phyloP scores from a whole-genome alignment of 257 asterid species.

The Vinca minor region DNA sequence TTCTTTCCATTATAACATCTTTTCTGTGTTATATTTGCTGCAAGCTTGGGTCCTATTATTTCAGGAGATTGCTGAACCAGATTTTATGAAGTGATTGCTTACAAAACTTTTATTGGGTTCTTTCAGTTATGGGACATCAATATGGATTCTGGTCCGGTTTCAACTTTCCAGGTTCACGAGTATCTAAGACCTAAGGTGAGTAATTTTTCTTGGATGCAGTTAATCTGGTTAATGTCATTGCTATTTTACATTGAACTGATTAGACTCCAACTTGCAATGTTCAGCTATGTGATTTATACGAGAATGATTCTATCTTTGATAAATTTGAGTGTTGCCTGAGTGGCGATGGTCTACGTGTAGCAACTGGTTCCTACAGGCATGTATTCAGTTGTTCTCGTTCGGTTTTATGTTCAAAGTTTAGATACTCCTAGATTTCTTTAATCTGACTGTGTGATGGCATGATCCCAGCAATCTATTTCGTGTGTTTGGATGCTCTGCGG shows the following conservation, averaged over 20 bases:
- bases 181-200: slow-evolving; percentile 90
- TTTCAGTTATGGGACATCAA: slow-evolving; percentile 96
- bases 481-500: slow-evolving; percentile 70
- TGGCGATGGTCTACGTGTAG: slow-evolving; percentile 86
- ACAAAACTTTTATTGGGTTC: slow-evolving; percentile 8
- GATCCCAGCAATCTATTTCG: slow-evolving; percentile 84
- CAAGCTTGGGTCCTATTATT: too few relatives aligned
- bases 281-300: slow-evolving; percentile 87
- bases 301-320: slow-evolving; percentile 93
- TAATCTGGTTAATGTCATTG: not conserved
- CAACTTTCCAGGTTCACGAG: slow-evolving; percentile 97
- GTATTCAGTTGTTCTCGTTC: not conserved
- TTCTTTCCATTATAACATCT: not conserved
- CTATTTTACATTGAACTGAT: slow-evolving; percentile 23
- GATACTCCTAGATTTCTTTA: not conserved
- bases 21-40: not conserved
- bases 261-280: slow-evolving; percentile 14
- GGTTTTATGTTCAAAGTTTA: not conserved
- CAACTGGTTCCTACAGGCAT: slow-evolving; percentile 99
- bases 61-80: not conserved
- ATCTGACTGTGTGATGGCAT: slow-evolving; percentile 5
- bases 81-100: not conserved
- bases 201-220: slow-evolving; percentile 2
- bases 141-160: slow-evolving; percentile 97
- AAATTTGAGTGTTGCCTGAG: slow-evolving; percentile 97